A percentile compares a stretch with the other conserved stretches of the same genome.
Evolutionary conservation across 2,329 filamentous ascomycete genomes (phyloP).

Genomic region (Fusarium sp.): DNA sequence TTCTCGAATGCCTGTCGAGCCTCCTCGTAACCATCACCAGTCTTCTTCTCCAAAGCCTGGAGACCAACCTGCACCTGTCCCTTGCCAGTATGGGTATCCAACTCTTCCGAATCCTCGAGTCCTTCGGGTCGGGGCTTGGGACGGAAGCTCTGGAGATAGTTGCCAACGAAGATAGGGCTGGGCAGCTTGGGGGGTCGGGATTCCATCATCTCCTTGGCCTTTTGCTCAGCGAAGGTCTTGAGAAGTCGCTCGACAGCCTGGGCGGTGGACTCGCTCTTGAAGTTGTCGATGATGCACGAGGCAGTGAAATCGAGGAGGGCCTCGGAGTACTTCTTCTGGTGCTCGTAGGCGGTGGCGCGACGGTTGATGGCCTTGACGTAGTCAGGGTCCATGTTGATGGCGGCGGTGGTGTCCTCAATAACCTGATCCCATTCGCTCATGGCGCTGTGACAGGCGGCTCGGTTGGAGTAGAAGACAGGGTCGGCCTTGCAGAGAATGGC

Average conservation of each 20-base stretch:
- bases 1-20: conserved; percentile 88
- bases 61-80: conserved; percentile 89
- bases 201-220: conserved; percentile 88
- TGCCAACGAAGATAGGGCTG: conserved; percentile 95
- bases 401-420: conserved; percentile 95
- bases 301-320: conserved; percentile 97
- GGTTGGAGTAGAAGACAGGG: conserved; percentile 98
- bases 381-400: conserved; percentile 91
- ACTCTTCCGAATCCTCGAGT: conserved; percentile 83
- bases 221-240: conserved; percentile 96
- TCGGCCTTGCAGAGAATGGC: conserved; percentile 97
- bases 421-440: conserved; percentile 95
- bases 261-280: conserved; percentile 90
- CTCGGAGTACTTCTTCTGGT: conserved; percentile 90
- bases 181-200: conserved; percentile 91
- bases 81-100: conserved; percentile 82
- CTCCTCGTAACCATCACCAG: conserved; percentile 90
- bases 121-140: conserved; percentile 82
- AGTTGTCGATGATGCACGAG: conserved; percentile 98
- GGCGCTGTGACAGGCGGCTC: conserved; percentile 96
- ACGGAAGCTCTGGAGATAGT: conserved; percentile 99
- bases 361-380: conserved; percentile 99
- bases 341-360: conserved; percentile 95
- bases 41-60: conserved; percentile 84
- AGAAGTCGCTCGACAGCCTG: conserved; percentile 91